phyloP scores from a whole-genome alignment of 2,329 filamentous ascomycete species.

The Colletotrichum sp. region DNA sequence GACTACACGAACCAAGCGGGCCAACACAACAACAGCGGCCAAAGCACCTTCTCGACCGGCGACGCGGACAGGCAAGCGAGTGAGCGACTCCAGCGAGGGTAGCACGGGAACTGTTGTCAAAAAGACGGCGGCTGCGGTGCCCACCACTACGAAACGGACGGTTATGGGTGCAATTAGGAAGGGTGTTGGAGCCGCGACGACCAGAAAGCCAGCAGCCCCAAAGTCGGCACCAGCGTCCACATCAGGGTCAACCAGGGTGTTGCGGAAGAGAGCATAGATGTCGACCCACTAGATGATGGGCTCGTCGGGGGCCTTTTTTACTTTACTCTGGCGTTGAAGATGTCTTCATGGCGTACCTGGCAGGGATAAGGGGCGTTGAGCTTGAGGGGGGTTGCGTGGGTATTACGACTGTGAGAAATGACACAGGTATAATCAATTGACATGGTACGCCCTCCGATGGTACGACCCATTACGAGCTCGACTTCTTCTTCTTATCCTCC shows the following conservation, averaged over 20 bases:
- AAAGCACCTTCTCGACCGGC: constrained; percentile 36
- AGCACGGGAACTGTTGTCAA: constrained; percentile 70
- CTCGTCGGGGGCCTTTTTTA: background rate
- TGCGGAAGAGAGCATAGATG: constrained; percentile 56
- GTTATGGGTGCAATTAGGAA: constrained; percentile 61
- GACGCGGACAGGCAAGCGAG: constrained; percentile 55
- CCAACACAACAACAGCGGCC: constrained; percentile 40
- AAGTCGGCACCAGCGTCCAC: constrained; percentile 48
- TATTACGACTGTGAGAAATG: constrained; percentile 6
- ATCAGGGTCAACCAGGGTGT: constrained; percentile 54
- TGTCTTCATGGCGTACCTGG: background rate
- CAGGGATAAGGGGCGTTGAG: background rate
- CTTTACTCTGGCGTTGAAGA: background rate
- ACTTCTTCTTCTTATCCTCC: constrained; percentile 92
- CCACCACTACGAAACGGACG: constrained; percentile 53
- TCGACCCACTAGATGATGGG: background rate
- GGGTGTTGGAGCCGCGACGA: constrained; percentile 50
- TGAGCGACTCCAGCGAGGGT: constrained; percentile 67
- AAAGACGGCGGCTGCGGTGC: constrained; percentile 47
- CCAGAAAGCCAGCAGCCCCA: constrained; percentile 54
- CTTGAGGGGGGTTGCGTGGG: background rate
- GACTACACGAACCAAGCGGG: constrained; percentile 36
- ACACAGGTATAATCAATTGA: constrained; percentile 13
- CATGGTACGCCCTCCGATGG: background rate
- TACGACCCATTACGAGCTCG: constrained; percentile 20